Evolutionary conservation across 148 eudicot species (phyloP), one percentile per base, ranked within the genome.

Genomic region (Cornus florida): DNA sequence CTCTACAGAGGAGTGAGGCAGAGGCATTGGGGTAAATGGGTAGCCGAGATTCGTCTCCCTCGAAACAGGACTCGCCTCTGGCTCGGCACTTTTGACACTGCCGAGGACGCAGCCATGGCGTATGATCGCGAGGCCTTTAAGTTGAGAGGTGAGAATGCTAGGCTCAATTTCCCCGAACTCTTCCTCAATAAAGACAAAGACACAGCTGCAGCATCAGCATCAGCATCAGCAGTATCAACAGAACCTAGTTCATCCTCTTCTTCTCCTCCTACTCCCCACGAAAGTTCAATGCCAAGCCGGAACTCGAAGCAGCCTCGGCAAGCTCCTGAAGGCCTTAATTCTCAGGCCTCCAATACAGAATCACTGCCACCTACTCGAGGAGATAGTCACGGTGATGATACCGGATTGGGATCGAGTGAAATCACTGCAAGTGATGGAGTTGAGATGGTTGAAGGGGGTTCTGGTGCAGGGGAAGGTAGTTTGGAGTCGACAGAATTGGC

Each of bases 21-120:
- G 85, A 83, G 97, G 14, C 97, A 91, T 78, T 91, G 97, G 97
- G 97, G 97, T 0, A 93, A 93, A 85, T 93, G 97, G 97, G 97
- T 93, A 46, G 97, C 97, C 2, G 97, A 93, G 77, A 93, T 93
- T 74, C 97, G 97, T 20, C 91, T 93, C 53, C 97, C 97, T 0
- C 69, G 81, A 10, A 91, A 91, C 75, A 79, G 94, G 62, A 88
- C 92, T 12, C 87, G 97, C 1, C 91, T 90, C 60, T 93, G 97
- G 97, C 93, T 93, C 2, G 97, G 97, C 65, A 93, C 97, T 0
- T 93, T 93, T 56, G 97, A 92, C 81, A 90, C 92, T 0, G 96
- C 96, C 2, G 92, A 87, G 83, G 96, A 88, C 23, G 97, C 97
- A 3, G 97, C 97, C 83, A 33, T 93, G 85, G 94, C 97, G 7